A percentile compares a stretch with the other conserved stretches of the same genome.
phyloP scores from a whole-genome alignment of 331 rosid species.

The Quercus phellos region DNA sequence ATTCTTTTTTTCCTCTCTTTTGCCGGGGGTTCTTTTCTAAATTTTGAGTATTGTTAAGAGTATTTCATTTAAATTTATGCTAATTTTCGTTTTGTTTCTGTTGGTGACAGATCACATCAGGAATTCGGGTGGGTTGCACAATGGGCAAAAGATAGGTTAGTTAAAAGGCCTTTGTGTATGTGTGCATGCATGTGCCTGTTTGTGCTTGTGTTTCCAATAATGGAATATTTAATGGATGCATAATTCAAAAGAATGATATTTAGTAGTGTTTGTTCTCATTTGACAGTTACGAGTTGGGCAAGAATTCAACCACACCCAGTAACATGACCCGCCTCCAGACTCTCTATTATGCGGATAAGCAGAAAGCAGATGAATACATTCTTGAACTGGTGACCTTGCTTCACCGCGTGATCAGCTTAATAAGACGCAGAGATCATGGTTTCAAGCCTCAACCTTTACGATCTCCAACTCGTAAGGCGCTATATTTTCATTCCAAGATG shows the following conservation, averaged over 20 bases:
- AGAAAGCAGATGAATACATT: constrained; percentile 57
- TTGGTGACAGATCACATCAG: constrained; percentile 80
- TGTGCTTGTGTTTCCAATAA: background rate
- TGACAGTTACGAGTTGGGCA: constrained; percentile 61
- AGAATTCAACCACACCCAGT: constrained; percentile 28
- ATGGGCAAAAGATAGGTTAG: constrained; percentile 87
- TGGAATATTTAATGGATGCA: background rate
- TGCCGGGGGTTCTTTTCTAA: too few species aligned
- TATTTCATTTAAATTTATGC: background rate
- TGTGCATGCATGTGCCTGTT: background rate
- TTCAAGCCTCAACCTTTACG: constrained; percentile 39
- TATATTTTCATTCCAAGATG: constrained; percentile 55
- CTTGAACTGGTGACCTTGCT: constrained; percentile 67
- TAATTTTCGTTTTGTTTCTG: background rate
- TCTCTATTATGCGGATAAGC: constrained; percentile 77
- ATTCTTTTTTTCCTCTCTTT: too few species aligned
- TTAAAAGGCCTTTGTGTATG: background rate
- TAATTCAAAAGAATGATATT: background rate
- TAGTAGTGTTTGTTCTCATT: constrained; percentile 8
- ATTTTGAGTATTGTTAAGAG: background rate
- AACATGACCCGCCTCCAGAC: constrained; percentile 69
- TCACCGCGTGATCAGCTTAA: constrained; percentile 52
- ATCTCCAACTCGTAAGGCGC: constrained; percentile 58
- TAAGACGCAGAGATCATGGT: constrained; percentile 51
- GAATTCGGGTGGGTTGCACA: constrained; percentile 95